These are phyloP conservation scores for Xylariaceae sp. DNA, from an alignment of 2,329 filamentous ascomycete genomes.

Conservation along the genomic window DNA sequence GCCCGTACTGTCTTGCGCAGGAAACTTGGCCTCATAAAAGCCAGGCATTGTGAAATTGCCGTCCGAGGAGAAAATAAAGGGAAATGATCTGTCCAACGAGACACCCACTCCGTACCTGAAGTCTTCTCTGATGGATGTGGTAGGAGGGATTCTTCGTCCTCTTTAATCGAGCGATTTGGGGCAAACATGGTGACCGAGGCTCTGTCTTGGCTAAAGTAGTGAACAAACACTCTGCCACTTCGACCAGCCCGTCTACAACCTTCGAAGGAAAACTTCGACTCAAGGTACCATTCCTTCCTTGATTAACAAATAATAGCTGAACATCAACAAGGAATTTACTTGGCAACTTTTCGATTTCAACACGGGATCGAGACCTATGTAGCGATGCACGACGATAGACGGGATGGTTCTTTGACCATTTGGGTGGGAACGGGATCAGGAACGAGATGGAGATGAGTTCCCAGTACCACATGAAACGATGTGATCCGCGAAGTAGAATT, in stretches of 20 bases:
- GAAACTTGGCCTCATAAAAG: conserved; percentile 34
- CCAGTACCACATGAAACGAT: not conserved
- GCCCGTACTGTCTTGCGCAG: conserved; percentile 25
- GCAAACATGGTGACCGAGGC: conserved; percentile 23
- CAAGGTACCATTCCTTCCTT: too few relatives aligned
- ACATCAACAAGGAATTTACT: too few relatives aligned
- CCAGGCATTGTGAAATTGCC: conserved; percentile 20
- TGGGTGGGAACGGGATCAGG: too few relatives aligned
- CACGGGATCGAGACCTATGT: too few relatives aligned
- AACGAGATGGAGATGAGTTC: not conserved
- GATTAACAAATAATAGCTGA: too few relatives aligned
- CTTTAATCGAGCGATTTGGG: conserved; percentile 13
- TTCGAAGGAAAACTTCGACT: too few relatives aligned
- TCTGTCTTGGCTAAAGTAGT: conserved; percentile 11
- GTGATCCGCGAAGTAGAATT: not conserved
- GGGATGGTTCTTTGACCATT: too few relatives aligned
- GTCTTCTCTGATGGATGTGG: conserved; percentile 17
- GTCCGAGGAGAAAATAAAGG: conserved; percentile 19
- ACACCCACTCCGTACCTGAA: conserved; percentile 4
- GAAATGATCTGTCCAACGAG: conserved; percentile 8
- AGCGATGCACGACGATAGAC: too few relatives aligned
- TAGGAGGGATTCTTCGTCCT: conserved; percentile 33
- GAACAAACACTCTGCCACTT: conserved; percentile 3
- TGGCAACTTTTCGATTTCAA: too few relatives aligned
- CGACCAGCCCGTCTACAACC: too few relatives aligned